A percentile compares a stretch with the other conserved stretches of the same genome.
phyloP scores from a whole-genome alignment of 148 eudicot species.

The Fallopia convolvulus region DNA sequence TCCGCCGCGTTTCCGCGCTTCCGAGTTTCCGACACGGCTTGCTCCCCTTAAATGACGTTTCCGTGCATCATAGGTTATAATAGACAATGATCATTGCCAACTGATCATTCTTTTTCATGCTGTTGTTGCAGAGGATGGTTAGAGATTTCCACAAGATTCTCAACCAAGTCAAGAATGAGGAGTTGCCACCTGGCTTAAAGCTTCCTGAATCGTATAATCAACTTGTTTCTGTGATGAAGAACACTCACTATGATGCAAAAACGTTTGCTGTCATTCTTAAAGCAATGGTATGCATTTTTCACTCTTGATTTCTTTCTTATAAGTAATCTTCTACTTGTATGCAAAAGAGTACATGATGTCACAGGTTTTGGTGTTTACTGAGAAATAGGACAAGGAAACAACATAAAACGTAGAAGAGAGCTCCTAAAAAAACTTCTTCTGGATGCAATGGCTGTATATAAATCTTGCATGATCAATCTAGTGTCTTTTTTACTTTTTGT shows the following conservation, averaged over 20 bases:
- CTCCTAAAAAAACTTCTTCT: neutral
- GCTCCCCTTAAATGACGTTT: no score
- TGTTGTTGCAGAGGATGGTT: conserved; percentile 61
- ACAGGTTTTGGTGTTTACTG: neutral
- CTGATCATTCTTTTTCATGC: conserved; percentile 16
- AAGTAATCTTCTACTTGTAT: neutral
- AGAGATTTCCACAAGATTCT: conserved; percentile 77
- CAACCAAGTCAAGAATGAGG: conserved; percentile 69
- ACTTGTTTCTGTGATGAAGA: conserved; percentile 85
- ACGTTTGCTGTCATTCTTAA: conserved; percentile 78
- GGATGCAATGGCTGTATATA: neutral
- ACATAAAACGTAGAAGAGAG: neutral
- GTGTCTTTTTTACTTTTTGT: neutral
- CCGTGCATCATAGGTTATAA: no score
- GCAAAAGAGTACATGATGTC: neutral
- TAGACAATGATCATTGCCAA: neutral
- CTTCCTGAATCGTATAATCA: conserved; percentile 76
- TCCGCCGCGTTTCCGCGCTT: no score
- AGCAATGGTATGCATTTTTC: conserved; percentile 68
- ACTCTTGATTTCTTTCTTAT: neutral
- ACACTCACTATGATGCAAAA: conserved; percentile 63
- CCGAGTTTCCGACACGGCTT: no score
- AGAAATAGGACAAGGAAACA: neutral
- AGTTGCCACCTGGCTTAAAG: conserved; percentile 57
- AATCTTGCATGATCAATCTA: neutral